Conservation (phyloP, 75 land plant species). For the Chamaecyparis obtusa region DNA sequence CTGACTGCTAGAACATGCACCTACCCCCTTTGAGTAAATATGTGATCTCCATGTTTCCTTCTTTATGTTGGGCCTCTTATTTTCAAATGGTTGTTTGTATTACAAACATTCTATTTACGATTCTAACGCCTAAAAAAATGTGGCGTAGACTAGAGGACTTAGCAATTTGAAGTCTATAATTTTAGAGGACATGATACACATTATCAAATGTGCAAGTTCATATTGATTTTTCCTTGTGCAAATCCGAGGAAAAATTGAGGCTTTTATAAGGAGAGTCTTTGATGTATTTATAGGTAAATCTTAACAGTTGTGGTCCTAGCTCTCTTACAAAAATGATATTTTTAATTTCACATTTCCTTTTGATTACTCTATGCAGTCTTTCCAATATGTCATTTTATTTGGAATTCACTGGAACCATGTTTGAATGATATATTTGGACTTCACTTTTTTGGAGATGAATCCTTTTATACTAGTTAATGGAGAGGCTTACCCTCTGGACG, state of each 20-base stretch:
- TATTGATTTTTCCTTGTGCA: conserved; percentile 14
- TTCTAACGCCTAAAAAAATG: neutral
- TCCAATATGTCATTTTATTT: neutral
- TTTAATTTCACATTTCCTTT: neutral
- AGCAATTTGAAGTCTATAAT: too few species aligned
- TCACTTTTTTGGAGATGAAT: conserved; percentile 56
- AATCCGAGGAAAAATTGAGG: conserved; percentile 51
- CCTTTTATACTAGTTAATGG: conserved; percentile 52
- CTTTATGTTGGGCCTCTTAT: too few species aligned
- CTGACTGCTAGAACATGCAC: neutral
- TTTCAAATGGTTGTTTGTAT: neutral
- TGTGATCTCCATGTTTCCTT: neutral
- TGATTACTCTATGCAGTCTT: neutral
- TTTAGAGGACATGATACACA: too few species aligned
- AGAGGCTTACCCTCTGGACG: conserved; percentile 49
- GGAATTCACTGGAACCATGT: conserved; percentile 1
- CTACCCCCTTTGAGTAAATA: neutral
- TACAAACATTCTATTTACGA: neutral
- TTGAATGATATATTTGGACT: conserved; percentile 39
- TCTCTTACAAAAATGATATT: neutral
- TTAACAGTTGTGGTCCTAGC: neutral
- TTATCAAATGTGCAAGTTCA: neutral
- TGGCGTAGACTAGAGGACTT: neutral
- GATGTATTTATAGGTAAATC: conserved; percentile 37
- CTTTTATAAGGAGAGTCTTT: conserved; percentile 42